These are phyloP conservation scores for Pisolithus marmoratus DNA, from an alignment of 768 basidiomycete genomes.

Conservation along the genomic window DNA sequence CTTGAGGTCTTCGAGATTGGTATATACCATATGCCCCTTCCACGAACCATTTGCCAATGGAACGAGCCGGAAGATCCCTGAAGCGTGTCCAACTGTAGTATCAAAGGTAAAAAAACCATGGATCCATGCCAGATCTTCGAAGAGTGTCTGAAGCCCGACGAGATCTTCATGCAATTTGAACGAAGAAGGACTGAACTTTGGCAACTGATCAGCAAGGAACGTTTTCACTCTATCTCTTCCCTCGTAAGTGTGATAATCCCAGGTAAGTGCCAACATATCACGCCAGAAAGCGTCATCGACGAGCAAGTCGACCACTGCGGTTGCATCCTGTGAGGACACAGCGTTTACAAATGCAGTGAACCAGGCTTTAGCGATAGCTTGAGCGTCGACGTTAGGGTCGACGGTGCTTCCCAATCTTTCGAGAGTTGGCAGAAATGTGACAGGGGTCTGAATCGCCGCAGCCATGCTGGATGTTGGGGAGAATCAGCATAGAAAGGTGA, in stretches of 20 bases:
- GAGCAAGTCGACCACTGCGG: no score
- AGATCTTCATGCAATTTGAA: constrained; percentile 18
- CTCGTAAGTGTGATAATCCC: constrained; percentile 43
- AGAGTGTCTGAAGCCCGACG: constrained; percentile 29
- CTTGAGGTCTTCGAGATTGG: constrained; percentile 49
- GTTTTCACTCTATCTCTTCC: constrained; percentile 25
- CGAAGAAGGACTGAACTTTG: constrained; percentile 6
- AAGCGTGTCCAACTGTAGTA: constrained; percentile 36
- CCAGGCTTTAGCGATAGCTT: not conserved
- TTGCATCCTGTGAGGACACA: not conserved
- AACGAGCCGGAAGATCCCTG: constrained; percentile 49
- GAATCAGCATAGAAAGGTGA: no score
- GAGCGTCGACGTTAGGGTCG: not conserved
- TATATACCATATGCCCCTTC: constrained; percentile 51
- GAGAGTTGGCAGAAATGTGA: not conserved
- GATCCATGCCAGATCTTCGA: constrained; percentile 51
- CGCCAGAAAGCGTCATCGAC: constrained; percentile 34
- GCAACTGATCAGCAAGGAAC: constrained; percentile 32
- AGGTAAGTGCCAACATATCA: constrained; percentile 43
- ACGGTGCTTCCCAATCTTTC: not conserved
- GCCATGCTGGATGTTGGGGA: no score
- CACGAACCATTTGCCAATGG: constrained; percentile 39
- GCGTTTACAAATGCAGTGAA: not conserved
- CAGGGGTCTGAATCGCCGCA: no score
- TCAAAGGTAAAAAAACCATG: constrained; percentile 47